A percentile compares a stretch with the other conserved stretches of the same genome.
Evolutionary conservation across 1,139 yeast species (phyloP).

Genomic region (Schwanniomyces etchellsii): DNA sequence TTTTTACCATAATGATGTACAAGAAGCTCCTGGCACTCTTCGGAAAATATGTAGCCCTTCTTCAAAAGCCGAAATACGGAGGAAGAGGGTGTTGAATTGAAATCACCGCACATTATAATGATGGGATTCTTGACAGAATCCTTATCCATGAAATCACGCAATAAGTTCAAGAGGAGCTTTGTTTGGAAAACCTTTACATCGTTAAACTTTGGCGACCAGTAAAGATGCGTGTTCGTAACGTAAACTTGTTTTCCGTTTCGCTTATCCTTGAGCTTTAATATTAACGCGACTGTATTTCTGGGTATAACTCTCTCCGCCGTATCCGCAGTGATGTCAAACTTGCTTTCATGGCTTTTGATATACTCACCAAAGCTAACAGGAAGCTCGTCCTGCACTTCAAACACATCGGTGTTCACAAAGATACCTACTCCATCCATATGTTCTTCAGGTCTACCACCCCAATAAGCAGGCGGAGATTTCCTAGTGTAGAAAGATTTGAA

Average conservation of each 20-base stretch:
- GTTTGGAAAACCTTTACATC: conserved; percentile 53
- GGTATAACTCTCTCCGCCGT: conserved; percentile 29
- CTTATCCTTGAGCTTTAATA: conserved; percentile 41
- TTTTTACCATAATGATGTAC: conserved; percentile 27
- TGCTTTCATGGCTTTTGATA: conserved; percentile 18
- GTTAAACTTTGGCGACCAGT: conserved; percentile 47
- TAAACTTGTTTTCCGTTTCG: conserved; percentile 31
- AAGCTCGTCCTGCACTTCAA: conserved; percentile 37
- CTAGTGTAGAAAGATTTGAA: conserved; percentile 42
- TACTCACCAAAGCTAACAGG: conserved; percentile 39
- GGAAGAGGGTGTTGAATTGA: conserved; percentile 47
- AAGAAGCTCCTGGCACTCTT: conserved; percentile 18
- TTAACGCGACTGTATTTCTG: conserved; percentile 53
- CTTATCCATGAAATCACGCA: conserved; percentile 15
- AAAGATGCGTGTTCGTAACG: conserved; percentile 54
- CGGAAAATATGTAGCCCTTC: conserved; percentile 26
- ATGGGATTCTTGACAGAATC: conserved; percentile 11
- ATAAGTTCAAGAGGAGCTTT: conserved; percentile 35
- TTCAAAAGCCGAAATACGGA: conserved; percentile 41
- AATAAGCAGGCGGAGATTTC: conserved; percentile 46
- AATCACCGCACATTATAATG: conserved; percentile 43
- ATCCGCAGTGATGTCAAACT: conserved; percentile 32
- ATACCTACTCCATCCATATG: conserved; percentile 56
- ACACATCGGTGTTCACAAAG: conserved; percentile 40
- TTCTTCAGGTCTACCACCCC: conserved; percentile 36